Base-by-base conservation (phyloP, 345 rosid genomes). In the Syzygium oleosum region DNA sequence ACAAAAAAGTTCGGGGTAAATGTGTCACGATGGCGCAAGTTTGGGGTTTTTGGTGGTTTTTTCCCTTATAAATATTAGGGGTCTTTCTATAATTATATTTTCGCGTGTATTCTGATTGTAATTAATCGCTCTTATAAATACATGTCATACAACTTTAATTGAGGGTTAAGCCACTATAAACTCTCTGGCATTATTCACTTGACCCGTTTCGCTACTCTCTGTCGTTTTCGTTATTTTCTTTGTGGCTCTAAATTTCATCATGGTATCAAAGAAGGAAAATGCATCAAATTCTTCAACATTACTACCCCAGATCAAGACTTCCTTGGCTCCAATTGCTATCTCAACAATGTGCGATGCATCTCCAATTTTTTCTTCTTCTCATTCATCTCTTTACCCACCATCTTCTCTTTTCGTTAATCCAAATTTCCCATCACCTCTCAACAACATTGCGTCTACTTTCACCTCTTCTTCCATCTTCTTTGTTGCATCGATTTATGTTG, bases 401-500 rank as follows among this genome's bases (percentile, higher is more conserved):
- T 17, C 8, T 4, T 65, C 1, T 2, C 4, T 16, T 65, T 29
- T 10, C 4, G 1, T 65, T 16, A 65, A 31, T 31, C 12, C 78
- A 16, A 16, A 31, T 16, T 65, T 65, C 0, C 22, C 43, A n/a
- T 61, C 73, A n/a, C 38, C 38, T 61, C 73, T 61, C 73, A 31
- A 68, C 21, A 68, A 31, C 79, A 68, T 0, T 22, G 0, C 0
- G 0, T 38, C 23, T 4, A 68, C 13, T 68, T 68, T 31, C 2
- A 2, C 34, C 22, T 65, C 41, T 29, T 65, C 41, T 65, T 14
- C 9, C 79, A 31, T 34, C 46, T 68, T 68, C 23, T 68, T 1
- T 17, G 5, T 0, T 9, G 25, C 25, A 34, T 12, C 1, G 14
- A 17, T 34, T 68, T 68, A 19, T 34, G 6, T 3, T 5, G 19